phyloP scores from a whole-genome alignment of 768 basidiomycete species.

The Mycena filopes region DNA sequence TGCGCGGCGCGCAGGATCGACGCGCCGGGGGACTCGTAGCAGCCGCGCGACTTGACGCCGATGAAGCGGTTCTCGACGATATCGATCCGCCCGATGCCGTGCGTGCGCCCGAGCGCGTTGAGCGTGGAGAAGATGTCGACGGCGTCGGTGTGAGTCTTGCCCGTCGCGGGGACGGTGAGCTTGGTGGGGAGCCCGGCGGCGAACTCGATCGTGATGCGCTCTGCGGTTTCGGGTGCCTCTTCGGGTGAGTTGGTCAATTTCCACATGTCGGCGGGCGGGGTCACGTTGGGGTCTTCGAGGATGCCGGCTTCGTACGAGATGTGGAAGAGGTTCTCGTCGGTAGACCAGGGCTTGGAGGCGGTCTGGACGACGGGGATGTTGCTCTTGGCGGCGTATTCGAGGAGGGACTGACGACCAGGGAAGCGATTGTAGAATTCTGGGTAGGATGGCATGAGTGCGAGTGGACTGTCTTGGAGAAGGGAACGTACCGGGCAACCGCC shows the following conservation, averaged over 20 bases:
- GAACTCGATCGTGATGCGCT: conserved; percentile 89
- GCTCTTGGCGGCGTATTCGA: conserved; percentile 88
- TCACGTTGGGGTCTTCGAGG: conserved; percentile 95
- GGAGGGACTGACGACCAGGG: conserved; percentile 92
- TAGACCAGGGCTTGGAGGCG: conserved; percentile 97
- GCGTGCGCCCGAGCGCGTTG: conserved; percentile 92
- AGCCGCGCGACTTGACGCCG: conserved; percentile 99
- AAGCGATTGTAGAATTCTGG: conserved; percentile 98
- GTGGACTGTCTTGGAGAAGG: not conserved
- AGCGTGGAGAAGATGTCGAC: conserved; percentile 94
- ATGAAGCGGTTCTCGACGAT: conserved; percentile 99
- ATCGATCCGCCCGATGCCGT: conserved; percentile 97
- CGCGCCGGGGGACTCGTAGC: conserved; percentile 97
- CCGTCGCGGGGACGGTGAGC: conserved; percentile 67
- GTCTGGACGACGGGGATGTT: conserved; percentile 95
- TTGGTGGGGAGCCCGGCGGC: conserved; percentile 87
- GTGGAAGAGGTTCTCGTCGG: conserved; percentile 99
- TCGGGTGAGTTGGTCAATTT: conserved; percentile 91
- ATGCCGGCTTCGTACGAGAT: conserved; percentile 99
- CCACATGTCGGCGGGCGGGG: conserved; percentile 98
- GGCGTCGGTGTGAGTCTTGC: conserved; percentile 82
- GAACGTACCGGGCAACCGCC: conserved; percentile 88
- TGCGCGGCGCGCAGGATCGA: conserved; percentile 96
- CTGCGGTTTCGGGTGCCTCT: conserved; percentile 80
- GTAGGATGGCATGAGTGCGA: conserved; percentile 1